A percentile compares a stretch with the other conserved stretches of the same genome.
Conservation (phyloP, 2,329 filamentous ascomycete genomes). For the Rhynchosporium graminicola region DNA sequence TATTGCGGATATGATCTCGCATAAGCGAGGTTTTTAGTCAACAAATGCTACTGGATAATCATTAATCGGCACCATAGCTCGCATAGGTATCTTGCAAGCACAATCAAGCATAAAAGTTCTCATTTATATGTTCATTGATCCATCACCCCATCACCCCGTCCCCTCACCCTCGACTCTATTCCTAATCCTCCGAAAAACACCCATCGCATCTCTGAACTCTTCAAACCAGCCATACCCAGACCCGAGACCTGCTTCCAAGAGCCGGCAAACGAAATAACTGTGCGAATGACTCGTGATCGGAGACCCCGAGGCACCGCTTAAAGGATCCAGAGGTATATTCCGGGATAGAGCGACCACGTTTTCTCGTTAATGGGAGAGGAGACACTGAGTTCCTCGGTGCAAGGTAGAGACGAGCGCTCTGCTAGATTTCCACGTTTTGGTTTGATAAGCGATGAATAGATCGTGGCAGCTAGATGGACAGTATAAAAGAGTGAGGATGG, state of each 20-base stretch:
- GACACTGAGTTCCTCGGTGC: conserved; percentile 10
- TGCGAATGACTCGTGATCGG: conserved; percentile 7
- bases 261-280: conserved; percentile 14
- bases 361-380: conserved; percentile 15
- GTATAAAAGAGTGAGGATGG: conserved; percentile 10
- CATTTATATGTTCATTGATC: too few species aligned
- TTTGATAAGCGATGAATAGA: neutral
- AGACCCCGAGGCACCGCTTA: conserved; percentile 11
- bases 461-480: conserved; percentile 17
- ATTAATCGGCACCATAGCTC: too few species aligned
- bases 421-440: conserved; percentile 8
- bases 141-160: too few species aligned
- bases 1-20: neutral
- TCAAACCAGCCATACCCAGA: conserved; percentile 46
- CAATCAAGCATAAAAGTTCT: too few species aligned
- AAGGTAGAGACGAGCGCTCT: too few species aligned
- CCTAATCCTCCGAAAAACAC: conserved; percentile 48
- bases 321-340: conserved; percentile 20
- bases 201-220: conserved; percentile 71
- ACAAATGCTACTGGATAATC: too few species aligned
- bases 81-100: too few species aligned
- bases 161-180: conserved; percentile 35
- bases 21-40: too few species aligned
- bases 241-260: conserved; percentile 17
- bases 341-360: conserved; percentile 19